Conservation (phyloP, 306 rosid genomes). For the Purshia tridentata region DNA sequence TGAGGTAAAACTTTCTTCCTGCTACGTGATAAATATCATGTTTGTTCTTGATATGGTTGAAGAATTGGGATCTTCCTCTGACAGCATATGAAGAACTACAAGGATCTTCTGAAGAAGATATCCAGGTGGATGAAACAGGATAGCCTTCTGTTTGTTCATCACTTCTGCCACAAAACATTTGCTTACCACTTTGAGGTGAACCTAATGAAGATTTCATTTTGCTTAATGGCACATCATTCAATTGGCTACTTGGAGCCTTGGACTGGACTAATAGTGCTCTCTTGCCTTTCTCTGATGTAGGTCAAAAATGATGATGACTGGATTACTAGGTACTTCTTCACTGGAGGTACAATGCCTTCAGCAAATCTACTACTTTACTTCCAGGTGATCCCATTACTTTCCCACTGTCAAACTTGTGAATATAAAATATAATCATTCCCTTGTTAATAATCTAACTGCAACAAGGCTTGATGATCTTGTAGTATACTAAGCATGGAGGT, state of each 20-base stretch:
- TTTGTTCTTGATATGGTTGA: background rate
- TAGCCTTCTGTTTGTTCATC: constrained; percentile 66
- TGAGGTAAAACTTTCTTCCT: constrained; percentile 46
- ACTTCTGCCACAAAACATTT: constrained; percentile 81
- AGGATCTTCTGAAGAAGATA: constrained; percentile 83
- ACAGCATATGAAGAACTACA: constrained; percentile 96
- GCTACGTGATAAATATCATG: background rate
- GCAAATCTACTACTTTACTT: constrained; percentile 89
- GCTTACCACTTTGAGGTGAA: constrained; percentile 95
- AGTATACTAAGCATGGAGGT: background rate
- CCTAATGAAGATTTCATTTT: background rate
- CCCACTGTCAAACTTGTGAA: background rate
- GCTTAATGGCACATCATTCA: background rate
- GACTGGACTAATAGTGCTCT: background rate
- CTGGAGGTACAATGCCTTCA: constrained; percentile 94
- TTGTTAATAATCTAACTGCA: background rate
- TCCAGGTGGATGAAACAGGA: constrained; percentile 86
- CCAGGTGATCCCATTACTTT: constrained; percentile 53
- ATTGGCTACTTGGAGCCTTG: background rate
- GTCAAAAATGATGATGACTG: constrained; percentile 84
- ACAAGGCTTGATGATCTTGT: background rate
- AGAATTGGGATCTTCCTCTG: constrained; percentile 16
- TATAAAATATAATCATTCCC: background rate
- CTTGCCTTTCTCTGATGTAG: constrained; percentile 35
- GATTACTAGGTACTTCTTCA: constrained; percentile 84